phyloP scores from a whole-genome alignment of 495 filamentous ascomycete species.

The Tuber microsphaerosporum region DNA sequence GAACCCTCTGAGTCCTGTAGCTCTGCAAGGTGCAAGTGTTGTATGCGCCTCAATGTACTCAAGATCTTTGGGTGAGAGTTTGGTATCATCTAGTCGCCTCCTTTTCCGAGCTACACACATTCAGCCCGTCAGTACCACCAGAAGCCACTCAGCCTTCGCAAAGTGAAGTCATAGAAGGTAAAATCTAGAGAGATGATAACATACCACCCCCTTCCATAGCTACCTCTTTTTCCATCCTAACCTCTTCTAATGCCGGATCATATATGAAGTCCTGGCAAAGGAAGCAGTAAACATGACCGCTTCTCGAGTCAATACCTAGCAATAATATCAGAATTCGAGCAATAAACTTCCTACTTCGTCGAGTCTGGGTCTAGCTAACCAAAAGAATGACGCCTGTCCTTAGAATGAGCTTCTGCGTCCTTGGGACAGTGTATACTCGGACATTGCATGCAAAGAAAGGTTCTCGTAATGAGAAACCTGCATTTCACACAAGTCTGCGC shows the following conservation, averaged over 20 bases:
- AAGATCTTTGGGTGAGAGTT: conserved; percentile 49
- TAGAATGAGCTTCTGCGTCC: conserved; percentile 53
- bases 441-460: conserved; percentile 67
- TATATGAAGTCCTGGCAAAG: conserved; percentile 79
- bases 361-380: conserved; percentile 47
- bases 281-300: conserved; percentile 71
- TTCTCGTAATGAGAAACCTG: conserved; percentile 49
- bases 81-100: conserved; percentile 30
- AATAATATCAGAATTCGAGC: conserved; percentile 22
- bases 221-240: conserved; percentile 49
- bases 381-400: conserved; percentile 56
- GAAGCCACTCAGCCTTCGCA: conserved; percentile 4
- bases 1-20: conserved; percentile 71
- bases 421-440: conserved; percentile 52
- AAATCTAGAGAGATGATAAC: conserved; percentile 13
- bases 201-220: conserved; percentile 43
- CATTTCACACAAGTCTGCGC: conserved; percentile 34
- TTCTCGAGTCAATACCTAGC: conserved; percentile 73
- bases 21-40: conserved; percentile 57
- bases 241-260: conserved; percentile 72
- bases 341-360: not conserved
- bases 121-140: conserved; percentile 4
- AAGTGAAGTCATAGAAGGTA: not conserved
- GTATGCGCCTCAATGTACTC: conserved; percentile 56
- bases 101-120: conserved; percentile 42